Evolutionary conservation across 768 basidiomycete genomes (phyloP).

Genomic region (Rickenella mellea): DNA sequence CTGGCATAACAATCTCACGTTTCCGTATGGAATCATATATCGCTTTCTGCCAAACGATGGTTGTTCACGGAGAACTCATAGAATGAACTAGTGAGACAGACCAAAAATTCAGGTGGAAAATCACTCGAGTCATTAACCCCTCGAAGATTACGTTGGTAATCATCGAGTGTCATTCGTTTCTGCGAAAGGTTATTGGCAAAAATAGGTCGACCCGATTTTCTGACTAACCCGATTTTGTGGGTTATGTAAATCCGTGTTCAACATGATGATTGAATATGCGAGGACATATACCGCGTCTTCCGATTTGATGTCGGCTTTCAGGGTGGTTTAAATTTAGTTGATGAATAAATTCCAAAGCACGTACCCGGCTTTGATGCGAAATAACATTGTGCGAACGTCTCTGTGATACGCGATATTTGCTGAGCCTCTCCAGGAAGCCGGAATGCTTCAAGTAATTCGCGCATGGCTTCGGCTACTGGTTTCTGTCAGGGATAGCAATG

Average conservation of each 20-base stretch:
- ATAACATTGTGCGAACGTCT: slow-evolving; percentile 87
- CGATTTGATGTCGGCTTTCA: slow-evolving; percentile 73
- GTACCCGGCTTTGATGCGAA: slow-evolving; percentile 77
- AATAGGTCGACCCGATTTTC: not conserved
- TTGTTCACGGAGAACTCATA: slow-evolving; percentile 1
- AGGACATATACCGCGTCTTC: slow-evolving; percentile 93
- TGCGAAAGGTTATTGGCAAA: slow-evolving; percentile 22
- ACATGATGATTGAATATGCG: slow-evolving; percentile 93
- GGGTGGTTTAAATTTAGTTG: not conserved
- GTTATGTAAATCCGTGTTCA: slow-evolving; percentile 95
- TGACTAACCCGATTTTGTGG: slow-evolving; percentile 76
- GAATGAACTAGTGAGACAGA: slow-evolving; percentile 23
- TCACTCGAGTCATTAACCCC: slow-evolving; percentile 84
- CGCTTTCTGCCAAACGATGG: slow-evolving; percentile 44
- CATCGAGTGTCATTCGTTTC: slow-evolving; percentile 96
- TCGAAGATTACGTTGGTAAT: slow-evolving; percentile 84
- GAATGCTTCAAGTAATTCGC: slow-evolving; percentile 88
- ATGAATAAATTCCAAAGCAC: slow-evolving; percentile 1
- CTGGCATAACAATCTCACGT: slow-evolving; percentile 93
- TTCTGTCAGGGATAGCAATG: slow-evolving; percentile 41
- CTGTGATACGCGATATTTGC: slow-evolving; percentile 89
- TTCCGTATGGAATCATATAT: slow-evolving; percentile 94
- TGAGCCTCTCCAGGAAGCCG: slow-evolving; percentile 92
- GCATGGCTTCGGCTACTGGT: slow-evolving; percentile 91
- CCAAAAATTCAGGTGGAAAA: slow-evolving; percentile 82